Conservation (phyloP, 2,329 filamentous ascomycete species). For the Knufia fluminis region DNA sequence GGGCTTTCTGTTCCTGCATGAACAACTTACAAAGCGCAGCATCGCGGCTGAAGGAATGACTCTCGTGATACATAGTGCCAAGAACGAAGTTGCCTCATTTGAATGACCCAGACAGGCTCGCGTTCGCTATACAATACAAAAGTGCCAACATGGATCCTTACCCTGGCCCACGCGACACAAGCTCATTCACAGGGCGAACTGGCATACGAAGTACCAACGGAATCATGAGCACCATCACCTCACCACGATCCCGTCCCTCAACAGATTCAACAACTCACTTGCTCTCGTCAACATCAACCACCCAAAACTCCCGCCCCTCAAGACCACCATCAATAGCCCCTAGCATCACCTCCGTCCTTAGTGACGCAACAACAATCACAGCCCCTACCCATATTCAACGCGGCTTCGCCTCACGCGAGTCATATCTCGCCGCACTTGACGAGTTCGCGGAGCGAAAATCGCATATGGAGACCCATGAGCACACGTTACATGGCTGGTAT, state of each 20-base stretch:
- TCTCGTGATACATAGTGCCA: no score
- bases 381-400: not conserved
- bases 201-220: no score
- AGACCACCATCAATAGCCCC: not conserved
- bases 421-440: conserved; percentile 5
- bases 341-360: not conserved
- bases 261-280: not conserved
- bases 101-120: no score
- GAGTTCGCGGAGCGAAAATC: conserved; percentile 6
- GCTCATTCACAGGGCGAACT: no score
- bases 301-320: not conserved
- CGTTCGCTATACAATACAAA: no score
- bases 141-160: no score
- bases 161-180: no score
- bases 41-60: no score
- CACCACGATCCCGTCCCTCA: not conserved
- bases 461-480: not conserved
- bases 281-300: not conserved
- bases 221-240: not conserved
- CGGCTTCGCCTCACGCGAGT: conserved; percentile 3
- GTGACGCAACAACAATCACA: not conserved
- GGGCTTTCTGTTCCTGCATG: no score
- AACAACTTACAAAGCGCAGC: no score
- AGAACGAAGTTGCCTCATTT: no score
- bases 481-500: conserved; percentile 3